A percentile compares a stretch with the other conserved stretches of the same genome.
These are phyloP conservation scores for Lipomyces orientalis DNA, from an alignment of 805 yeast species.

Conservation along the genomic window DNA sequence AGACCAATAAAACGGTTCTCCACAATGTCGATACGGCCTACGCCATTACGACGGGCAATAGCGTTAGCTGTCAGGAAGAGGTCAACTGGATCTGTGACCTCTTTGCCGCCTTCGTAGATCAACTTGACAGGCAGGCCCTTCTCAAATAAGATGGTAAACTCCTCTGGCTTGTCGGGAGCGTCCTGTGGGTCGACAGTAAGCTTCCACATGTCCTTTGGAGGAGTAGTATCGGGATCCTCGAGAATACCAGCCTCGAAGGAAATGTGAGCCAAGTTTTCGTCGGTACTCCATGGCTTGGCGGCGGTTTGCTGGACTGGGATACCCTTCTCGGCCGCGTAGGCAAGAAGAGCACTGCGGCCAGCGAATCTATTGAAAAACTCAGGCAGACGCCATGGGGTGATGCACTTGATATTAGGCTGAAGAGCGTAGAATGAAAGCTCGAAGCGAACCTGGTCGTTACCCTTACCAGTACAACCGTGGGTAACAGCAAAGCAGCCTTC, in stretches of 20 bases:
- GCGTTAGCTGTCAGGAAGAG: conserved; percentile 91
- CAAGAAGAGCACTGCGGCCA: conserved; percentile 95
- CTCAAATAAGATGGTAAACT: conserved; percentile 77
- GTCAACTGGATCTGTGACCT: conserved; percentile 86
- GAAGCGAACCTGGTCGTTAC: conserved; percentile 98
- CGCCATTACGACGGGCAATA: conserved; percentile 98
- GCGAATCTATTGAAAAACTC: conserved; percentile 92
- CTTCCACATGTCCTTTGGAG: conserved; percentile 99
- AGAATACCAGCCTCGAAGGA: conserved; percentile 99
- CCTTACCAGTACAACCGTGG: conserved; percentile 99
- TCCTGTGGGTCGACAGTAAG: conserved; percentile 93
- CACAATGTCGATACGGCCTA: conserved; percentile 98
- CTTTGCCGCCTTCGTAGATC: conserved; percentile 61
- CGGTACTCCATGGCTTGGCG: conserved; percentile 99
- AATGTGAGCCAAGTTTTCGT: conserved; percentile 98
- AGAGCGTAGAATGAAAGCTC: conserved; percentile 96
- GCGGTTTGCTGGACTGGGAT: conserved; percentile 97
- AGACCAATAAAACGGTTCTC: conserved; percentile 99
- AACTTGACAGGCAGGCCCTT: conserved; percentile 89
- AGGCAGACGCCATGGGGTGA: conserved; percentile 99
- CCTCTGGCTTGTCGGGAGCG: conserved; percentile 94
- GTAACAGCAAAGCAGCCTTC: conserved; percentile 98
- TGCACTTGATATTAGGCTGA: conserved; percentile 94
- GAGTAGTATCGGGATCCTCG: conserved; percentile 98
- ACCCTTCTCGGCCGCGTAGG: conserved; percentile 87